These are phyloP conservation scores for Coleophoma cylindrospora DNA, from an alignment of 2,329 filamentous ascomycete species.

Conservation along the genomic window DNA sequence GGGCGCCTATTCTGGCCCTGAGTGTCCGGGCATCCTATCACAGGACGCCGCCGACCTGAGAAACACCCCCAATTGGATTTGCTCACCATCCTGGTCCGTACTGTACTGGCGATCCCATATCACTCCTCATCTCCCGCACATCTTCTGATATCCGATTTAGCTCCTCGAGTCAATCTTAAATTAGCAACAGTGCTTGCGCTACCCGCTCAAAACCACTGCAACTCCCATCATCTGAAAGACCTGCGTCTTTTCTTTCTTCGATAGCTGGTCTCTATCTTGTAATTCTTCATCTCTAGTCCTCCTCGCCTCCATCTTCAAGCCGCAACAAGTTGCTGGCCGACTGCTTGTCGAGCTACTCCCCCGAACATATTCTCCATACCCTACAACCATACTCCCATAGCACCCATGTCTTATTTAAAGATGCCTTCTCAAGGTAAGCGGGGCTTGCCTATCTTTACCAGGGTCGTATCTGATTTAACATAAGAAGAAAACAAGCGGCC, in stretches of 20 bases:
- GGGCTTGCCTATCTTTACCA: slow-evolving; percentile 4
- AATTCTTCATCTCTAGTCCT: slow-evolving; percentile 19
- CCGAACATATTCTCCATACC: slow-evolving; percentile 9
- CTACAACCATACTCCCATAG: not conserved
- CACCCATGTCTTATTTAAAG: slow-evolving; percentile 13
- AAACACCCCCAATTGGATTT: slow-evolving; percentile 9
- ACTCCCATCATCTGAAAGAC: slow-evolving; percentile 17
- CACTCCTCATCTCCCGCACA: slow-evolving; percentile 14
- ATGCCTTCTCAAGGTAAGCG: slow-evolving; percentile 1
- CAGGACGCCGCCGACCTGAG: slow-evolving; percentile 6
- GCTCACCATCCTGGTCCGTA: slow-evolving; percentile 10
- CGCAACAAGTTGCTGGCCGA: slow-evolving; percentile 12
- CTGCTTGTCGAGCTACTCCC: slow-evolving; percentile 15
- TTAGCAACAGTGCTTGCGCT: slow-evolving; percentile 19
- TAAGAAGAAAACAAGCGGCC: slow-evolving; percentile 21
- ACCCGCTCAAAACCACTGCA: slow-evolving; percentile 23
- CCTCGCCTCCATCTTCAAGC: slow-evolving; percentile 8
- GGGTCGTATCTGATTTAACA: slow-evolving; percentile 4
- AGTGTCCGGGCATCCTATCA: slow-evolving; percentile 14
- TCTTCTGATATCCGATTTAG: slow-evolving; percentile 18
- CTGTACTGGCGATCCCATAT: slow-evolving; percentile 14
- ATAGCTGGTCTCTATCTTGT: slow-evolving; percentile 30
- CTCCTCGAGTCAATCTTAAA: slow-evolving; percentile 18
- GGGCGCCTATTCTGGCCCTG: slow-evolving; percentile 23
- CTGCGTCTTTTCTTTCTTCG: slow-evolving; percentile 16